These are phyloP conservation scores for Lepiota subincarnata DNA, from an alignment of 768 basidiomycete genomes.

Conservation along the genomic window DNA sequence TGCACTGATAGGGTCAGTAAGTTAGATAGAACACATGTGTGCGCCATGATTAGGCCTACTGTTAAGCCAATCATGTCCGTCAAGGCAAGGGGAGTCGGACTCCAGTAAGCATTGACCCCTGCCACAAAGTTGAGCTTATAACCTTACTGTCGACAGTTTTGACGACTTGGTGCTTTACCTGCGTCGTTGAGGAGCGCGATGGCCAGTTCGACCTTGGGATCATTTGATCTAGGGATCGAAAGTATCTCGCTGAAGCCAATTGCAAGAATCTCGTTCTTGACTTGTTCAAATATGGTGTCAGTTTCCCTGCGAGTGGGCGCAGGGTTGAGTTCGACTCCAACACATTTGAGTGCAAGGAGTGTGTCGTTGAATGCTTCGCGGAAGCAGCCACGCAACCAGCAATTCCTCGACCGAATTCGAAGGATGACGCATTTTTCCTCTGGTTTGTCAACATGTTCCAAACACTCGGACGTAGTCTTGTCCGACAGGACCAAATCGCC, in stretches of 20 bases:
- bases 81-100: conserved; percentile 48
- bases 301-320: conserved; percentile 50
- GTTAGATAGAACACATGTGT: background rate
- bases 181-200: conserved; percentile 68
- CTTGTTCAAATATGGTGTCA: conserved; percentile 63
- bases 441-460: conserved; percentile 39
- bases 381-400: conserved; percentile 58
- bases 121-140: background rate
- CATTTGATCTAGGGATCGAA: conserved; percentile 55
- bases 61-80: conserved; percentile 63
- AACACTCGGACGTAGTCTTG: conserved; percentile 50
- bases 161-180: conserved; percentile 29
- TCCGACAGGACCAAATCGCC: conserved; percentile 55
- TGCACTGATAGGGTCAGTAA: conserved; percentile 38
- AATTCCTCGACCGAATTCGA: conserved; percentile 58
- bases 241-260: conserved; percentile 69
- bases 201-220: conserved; percentile 56
- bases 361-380: conserved; percentile 54
- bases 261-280: conserved; percentile 66
- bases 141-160: background rate
- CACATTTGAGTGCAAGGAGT: conserved; percentile 50
- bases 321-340: conserved; percentile 59
- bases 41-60: conserved; percentile 31
- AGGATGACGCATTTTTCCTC: conserved; percentile 57
- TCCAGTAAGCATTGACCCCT: conserved; percentile 75